Evolutionary conservation across 352 stramenopile species (phyloP).

Genomic region (Aphanomyces euteiches): DNA sequence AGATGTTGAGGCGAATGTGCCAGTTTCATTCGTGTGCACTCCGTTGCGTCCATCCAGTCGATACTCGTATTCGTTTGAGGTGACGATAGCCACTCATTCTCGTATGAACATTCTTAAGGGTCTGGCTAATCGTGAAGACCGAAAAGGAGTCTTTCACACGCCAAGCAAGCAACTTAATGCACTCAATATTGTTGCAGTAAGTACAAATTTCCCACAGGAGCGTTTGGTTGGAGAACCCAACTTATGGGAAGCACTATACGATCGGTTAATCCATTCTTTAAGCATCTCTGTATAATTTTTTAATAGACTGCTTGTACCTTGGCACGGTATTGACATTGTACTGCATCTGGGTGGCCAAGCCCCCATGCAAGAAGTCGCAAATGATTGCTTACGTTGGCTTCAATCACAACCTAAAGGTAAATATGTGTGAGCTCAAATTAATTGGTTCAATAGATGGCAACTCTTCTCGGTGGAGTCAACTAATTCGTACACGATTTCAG

Average conservation of each 20-base stretch:
- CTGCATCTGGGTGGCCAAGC: slow-evolving; percentile 72
- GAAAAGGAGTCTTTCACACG: slow-evolving; percentile 63
- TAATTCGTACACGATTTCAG: slow-evolving; percentile 44
- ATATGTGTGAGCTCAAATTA: background rate
- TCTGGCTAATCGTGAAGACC: slow-evolving; percentile 47
- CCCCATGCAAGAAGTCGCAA: slow-evolving; percentile 58
- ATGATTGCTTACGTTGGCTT: slow-evolving; percentile 62
- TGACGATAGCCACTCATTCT: slow-evolving; percentile 17
- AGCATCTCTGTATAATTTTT: background rate
- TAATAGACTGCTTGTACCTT: slow-evolving; percentile 43
- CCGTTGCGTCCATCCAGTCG: slow-evolving; percentile 48
- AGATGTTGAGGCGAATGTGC: slow-evolving; percentile 38
- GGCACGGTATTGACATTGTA: slow-evolving; percentile 67
- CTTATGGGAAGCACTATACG: slow-evolving; percentile 51
- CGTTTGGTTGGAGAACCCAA: slow-evolving; percentile 54
- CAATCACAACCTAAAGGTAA: slow-evolving; percentile 32
- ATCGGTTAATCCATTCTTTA: slow-evolving; percentile 30
- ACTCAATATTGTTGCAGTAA: slow-evolving; percentile 59
- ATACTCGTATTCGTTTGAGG: slow-evolving; percentile 69
- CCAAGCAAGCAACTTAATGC: slow-evolving; percentile 31
- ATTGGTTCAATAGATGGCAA: slow-evolving; percentile 9
- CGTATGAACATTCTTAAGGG: slow-evolving; percentile 36
- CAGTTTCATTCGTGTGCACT: slow-evolving; percentile 48
- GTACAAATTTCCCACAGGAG: slow-evolving; percentile 63
- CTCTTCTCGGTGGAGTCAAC: slow-evolving; percentile 29